Conservation (phyloP, 2,329 filamentous ascomycete genomes). For the Trichophaea hybrida region DNA sequence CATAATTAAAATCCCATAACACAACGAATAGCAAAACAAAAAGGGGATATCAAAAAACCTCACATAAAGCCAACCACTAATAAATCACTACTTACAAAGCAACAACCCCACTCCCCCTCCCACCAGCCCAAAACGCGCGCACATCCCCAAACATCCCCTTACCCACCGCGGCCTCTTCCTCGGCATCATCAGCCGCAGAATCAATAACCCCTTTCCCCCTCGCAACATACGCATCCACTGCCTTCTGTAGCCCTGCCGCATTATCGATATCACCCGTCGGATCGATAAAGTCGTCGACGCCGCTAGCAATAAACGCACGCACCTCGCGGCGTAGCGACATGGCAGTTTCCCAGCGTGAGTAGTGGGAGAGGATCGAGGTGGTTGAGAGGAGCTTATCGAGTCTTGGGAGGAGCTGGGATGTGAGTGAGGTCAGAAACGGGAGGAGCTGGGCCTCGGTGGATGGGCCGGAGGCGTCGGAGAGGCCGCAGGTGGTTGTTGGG, state of each 20-base stretch:
- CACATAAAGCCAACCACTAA: not conserved
- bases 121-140: not conserved
- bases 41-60: not conserved
- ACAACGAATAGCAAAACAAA: not conserved
- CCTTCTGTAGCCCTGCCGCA: not conserved
- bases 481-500: not conserved
- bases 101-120: not conserved
- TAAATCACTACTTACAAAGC: not conserved
- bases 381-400: constrained; percentile 3
- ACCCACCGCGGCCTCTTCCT: not conserved
- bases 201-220: not conserved
- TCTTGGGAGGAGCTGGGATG: not conserved
- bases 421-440: not conserved
- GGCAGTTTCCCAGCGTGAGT: constrained; percentile 1
- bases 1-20: not conserved
- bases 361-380: not conserved
- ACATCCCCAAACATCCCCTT: constrained; percentile 4
- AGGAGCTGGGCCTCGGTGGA: not conserved
- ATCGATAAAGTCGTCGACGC: constrained; percentile 3
- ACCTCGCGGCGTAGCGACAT: constrained; percentile 6
- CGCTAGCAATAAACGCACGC: constrained; percentile 2
- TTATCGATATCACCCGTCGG: not conserved
- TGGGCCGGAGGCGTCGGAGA: not conserved
- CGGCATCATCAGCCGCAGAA: not conserved
- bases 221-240: not conserved